A percentile compares a stretch with the other conserved stretches of the same genome.
Conservation (phyloP, 345 rosid species). For the Triadica sebifera region DNA sequence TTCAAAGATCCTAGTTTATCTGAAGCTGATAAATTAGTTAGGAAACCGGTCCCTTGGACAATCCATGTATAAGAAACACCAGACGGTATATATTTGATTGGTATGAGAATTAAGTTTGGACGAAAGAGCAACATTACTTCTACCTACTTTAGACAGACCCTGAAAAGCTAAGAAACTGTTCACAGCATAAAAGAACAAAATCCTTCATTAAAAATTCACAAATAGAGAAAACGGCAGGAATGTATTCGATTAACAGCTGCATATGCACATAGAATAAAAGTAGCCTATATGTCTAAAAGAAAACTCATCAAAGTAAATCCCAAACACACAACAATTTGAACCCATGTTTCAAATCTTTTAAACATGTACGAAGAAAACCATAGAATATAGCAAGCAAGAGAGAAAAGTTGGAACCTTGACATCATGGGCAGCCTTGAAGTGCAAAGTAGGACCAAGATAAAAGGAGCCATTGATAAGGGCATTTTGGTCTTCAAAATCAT, state of each 20-base stretch:
- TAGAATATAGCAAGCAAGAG: not conserved
- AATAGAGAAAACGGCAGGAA: not conserved
- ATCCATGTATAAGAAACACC: not conserved
- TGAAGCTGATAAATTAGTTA: not conserved
- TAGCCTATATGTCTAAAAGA: no score
- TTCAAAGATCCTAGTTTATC: not conserved
- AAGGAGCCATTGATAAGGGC: conserved; percentile 55
- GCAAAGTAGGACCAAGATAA: conserved; percentile 61
- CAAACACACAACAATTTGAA: no score
- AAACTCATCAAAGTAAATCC: no score
- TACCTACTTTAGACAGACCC: not conserved
- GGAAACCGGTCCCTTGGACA: not conserved
- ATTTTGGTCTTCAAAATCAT: conserved; percentile 63
- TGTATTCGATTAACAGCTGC: not conserved
- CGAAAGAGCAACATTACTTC: not conserved
- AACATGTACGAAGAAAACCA: not conserved
- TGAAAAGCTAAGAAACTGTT: not conserved
- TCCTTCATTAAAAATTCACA: not conserved
- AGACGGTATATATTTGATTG: not conserved
- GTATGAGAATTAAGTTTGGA: not conserved
- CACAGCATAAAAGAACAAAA: not conserved
- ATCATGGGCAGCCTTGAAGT: conserved; percentile 73
- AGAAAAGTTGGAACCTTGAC: conserved; percentile 48
- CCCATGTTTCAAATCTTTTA: not conserved
- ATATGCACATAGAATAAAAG: no score